Evolutionary conservation across 1,284 basidiomycete genomes (phyloP), one percentile per base, ranked within the genome.

Genomic region (Fomitiporia mediterranea): DNA sequence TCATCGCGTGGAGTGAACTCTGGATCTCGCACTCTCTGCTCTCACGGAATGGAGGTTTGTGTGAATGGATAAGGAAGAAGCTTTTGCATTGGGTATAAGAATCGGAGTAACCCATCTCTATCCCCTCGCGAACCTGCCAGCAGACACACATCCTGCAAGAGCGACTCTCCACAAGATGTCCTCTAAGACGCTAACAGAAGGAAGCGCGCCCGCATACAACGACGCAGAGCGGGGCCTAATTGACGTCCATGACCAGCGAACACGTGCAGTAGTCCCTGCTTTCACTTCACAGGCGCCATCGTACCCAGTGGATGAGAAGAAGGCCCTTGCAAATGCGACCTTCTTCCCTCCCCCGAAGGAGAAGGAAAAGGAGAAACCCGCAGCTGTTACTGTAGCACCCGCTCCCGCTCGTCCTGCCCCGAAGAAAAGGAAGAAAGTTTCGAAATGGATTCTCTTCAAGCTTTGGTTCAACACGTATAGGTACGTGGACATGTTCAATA

Each of bases 391-490:
- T 11, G n/a, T n/a, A n/a, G 57, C 63, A n/a, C 34, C 64, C 7
- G 51, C 62, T 7, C 63, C 67, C 4, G 64, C 69, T 17, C 70
- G 71, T 53, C 60, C 67, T 2, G 56, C 66, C 7, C 46, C 60
- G 19, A 67, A 67, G 60, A 60, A 64, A 19, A 75, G 74, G 68
- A 68, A 72, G 63, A 72, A 80, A 66, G 75, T 75, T 25, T 79
- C 83, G 1, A 77, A 74, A 58, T 83, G 81, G 74, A 76, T 83
- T 38, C 67, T 74, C 51, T 82, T 77, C 71, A 73, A 70, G 40
- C 67, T 86, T 27, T 87, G 84, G 83, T 88, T 83, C 69, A 85
- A 88, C 62, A 83, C 78, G 0, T 86, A 84, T 69, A 75, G 84
- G 79, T 86, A 61, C 2, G 62, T 25, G 52, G 2, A 21, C 59